Base-by-base conservation (phyloP, 257 asterid genomes). In the Plantago elongata region DNA sequence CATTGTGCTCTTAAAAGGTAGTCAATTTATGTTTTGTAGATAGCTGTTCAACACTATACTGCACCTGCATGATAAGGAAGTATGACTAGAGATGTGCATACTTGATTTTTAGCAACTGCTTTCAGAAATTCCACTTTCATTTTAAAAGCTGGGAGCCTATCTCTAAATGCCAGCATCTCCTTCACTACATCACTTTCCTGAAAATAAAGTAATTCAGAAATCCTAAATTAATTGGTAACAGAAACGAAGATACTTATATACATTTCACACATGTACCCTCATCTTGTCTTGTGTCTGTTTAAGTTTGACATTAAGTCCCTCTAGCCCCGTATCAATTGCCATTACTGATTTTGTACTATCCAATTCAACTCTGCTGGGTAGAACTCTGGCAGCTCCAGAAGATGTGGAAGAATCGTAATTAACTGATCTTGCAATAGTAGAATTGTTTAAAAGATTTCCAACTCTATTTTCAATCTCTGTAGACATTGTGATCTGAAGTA, bases 31-130 rank as follows among this genome's bases (percentile, higher is more conserved):
- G 27, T 22, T 22, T 22, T 22, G 27, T 22, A 22, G 27, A 22
- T 22, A 22, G 27, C 27, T 22, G 2, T 51, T 51, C 11, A 51
- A 11, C 37, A 51, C 7, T n/a, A 52, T 37, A 4, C 14, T 38
- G 17, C 27, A 17, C 10, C 12, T 17, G 37, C 10, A 52, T 46
- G 30, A 43, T 42, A n/a, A 46, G 44, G 14, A 38, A 45, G 18
- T n/a, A 58, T 44, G 14, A 40, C 13, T 47, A 37, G 47, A 65
- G 67, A 75, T 44, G 58, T 29, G 49, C 51, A 34, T 68, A 86
- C 98, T 95, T 88, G 98, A 78, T 83, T 78, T 77, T 68, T 75
- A 13, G 84, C 84, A 63, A 93, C 94, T 44, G 97, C 96, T 74
- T 87, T 78, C 83, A 89, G 65, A 75, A 93, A 87, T 51, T 86